Percentiles rank a stretch among this genome's conserved stretches.
phyloP scores from a whole-genome alignment of 306 rosid genomes.

The Hippophae gyantsensis region DNA sequence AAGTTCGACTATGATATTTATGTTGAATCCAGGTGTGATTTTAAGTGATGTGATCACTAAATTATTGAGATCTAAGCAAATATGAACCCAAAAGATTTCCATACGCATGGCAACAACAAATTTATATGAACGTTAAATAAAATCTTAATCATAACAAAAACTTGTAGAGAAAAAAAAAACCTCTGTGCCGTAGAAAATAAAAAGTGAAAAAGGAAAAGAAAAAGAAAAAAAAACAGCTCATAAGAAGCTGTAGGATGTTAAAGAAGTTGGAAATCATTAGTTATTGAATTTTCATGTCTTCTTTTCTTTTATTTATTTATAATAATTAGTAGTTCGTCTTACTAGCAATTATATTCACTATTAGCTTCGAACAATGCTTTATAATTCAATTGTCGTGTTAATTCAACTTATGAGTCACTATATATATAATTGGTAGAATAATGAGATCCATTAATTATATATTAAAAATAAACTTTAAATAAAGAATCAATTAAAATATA shows the following conservation, averaged over 20 bases:
- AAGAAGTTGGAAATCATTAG: background rate
- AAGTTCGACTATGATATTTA: background rate
- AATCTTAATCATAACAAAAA: background rate
- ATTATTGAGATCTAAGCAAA: constrained; percentile 16
- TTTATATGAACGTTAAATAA: background rate
- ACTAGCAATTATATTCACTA: no score
- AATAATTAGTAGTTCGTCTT: no score
- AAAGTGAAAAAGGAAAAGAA: background rate
- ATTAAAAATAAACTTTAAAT: no score
- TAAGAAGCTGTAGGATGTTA: background rate
- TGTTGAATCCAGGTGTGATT: constrained; percentile 18
- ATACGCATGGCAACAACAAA: constrained; percentile 26
- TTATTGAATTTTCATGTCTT: background rate
- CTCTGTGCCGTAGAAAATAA: background rate
- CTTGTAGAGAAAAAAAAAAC: background rate
- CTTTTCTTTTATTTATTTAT: background rate
- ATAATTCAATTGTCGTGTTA: no score
- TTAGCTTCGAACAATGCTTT: no score
- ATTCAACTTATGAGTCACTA: no score
- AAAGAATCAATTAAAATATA: no score
- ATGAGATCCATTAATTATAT: no score
- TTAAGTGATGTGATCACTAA: constrained; percentile 8
- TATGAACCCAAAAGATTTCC: background rate
- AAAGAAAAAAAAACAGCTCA: background rate
- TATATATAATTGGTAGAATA: no score